phyloP scores from a whole-genome alignment of 129 eudicot species.

The Silybum marianum region DNA sequence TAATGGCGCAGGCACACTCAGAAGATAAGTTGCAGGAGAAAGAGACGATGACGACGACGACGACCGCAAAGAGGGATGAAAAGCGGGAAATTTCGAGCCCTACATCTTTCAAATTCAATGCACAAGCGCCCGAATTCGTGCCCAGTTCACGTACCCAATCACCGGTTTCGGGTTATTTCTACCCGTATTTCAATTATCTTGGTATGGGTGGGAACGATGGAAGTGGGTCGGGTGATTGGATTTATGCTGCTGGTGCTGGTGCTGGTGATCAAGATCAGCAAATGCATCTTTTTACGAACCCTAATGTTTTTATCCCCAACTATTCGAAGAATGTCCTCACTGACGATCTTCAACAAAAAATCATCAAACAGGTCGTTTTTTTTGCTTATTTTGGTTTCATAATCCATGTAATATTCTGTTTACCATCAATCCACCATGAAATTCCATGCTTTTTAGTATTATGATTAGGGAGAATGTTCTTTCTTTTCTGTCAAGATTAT shows the following conservation, averaged over 20 bases:
- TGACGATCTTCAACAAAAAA: slow-evolving; percentile 71
- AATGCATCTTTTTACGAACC: slow-evolving; percentile 36
- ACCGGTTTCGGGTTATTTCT: slow-evolving; percentile 64
- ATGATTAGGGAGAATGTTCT: background rate
- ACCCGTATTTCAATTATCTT: slow-evolving; percentile 56
- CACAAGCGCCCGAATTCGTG: slow-evolving; percentile 86
- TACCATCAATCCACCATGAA: too few relatives aligned
- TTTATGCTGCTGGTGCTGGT: slow-evolving; percentile 43
- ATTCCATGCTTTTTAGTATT: background rate
- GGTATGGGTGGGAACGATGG: slow-evolving; percentile 45
- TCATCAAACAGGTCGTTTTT: slow-evolving; percentile 68
- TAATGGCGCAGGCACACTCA: slow-evolving; percentile 62
- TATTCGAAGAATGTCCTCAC: slow-evolving; percentile 49
- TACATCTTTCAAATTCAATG: slow-evolving; percentile 66
- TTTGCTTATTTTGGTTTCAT: slow-evolving; percentile 1
- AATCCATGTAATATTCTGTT: too few relatives aligned
- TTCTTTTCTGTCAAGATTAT: too few relatives aligned
- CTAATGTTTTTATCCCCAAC: slow-evolving; percentile 33
- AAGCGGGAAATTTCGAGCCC: slow-evolving; percentile 26
- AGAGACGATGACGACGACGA: slow-evolving; percentile 10
- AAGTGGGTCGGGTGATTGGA: slow-evolving; percentile 53
- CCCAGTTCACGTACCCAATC: slow-evolving; percentile 58
- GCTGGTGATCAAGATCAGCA: slow-evolving; percentile 46
- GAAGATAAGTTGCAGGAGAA: slow-evolving; percentile 35
- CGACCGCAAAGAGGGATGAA: slow-evolving; percentile 20